phyloP scores from a whole-genome alignment of 768 basidiomycete genomes.

The Pulveroboletus sp. region DNA sequence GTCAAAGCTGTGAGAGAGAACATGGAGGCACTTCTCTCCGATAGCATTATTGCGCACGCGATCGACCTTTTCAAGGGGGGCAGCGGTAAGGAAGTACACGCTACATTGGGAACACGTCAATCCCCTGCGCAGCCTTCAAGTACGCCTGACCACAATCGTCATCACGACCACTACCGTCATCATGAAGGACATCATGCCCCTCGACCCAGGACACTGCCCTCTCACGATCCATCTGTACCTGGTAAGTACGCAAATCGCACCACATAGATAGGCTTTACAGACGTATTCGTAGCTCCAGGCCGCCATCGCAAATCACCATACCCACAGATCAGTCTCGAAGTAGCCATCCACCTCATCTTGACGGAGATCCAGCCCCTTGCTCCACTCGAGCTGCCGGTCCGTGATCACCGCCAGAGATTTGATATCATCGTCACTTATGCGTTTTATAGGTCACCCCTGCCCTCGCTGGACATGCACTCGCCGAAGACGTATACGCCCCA shows the following conservation, averaged over 20 bases:
- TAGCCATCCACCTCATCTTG: conserved; percentile 57
- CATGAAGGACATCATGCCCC: conserved; percentile 44
- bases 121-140: conserved; percentile 6
- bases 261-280: neutral
- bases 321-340: conserved; percentile 59
- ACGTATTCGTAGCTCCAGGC: conserved; percentile 47
- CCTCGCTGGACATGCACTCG: conserved; percentile 67
- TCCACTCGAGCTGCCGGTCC: conserved; percentile 39
- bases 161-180: conserved; percentile 12
- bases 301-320: conserved; percentile 78
- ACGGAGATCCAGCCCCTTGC: conserved; percentile 43
- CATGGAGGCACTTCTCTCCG: conserved; percentile 53
- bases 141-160: conserved; percentile 25
- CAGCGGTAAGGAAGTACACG: conserved; percentile 55
- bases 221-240: conserved; percentile 64
- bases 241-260: conserved; percentile 40
- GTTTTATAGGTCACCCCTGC: conserved; percentile 48
- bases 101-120: conserved; percentile 37
- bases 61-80: conserved; percentile 70
- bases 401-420: conserved; percentile 7
- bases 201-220: conserved; percentile 52
- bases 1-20: conserved; percentile 83
- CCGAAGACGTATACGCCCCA: conserved; percentile 66
- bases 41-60: conserved; percentile 62
- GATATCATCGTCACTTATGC: neutral